Evolutionary conservation across 225 moss, liverwort and hornwort genomes (phyloP).

Genomic region (Climacium dendroides): DNA sequence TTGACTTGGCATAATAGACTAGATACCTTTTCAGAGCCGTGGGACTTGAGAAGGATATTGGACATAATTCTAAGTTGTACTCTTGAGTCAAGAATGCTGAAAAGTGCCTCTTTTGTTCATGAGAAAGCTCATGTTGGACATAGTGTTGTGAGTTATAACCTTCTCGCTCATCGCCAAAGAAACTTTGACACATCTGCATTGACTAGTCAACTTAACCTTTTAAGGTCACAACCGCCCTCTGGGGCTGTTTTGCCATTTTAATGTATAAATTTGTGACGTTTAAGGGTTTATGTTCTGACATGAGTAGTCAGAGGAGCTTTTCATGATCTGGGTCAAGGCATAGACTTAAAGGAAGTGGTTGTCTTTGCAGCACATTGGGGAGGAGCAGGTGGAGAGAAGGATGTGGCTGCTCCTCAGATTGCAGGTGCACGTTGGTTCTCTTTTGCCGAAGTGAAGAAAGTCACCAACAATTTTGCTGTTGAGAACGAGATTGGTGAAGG

Average conservation of each 20-base stretch:
- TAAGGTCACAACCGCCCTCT: background rate
- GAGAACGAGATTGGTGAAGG: slow-evolving; percentile 68
- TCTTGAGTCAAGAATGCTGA: too few species aligned
- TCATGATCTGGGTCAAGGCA: background rate
- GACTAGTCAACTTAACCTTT: background rate
- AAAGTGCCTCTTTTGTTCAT: too few species aligned
- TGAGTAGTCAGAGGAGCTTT: background rate
- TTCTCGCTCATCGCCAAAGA: background rate
- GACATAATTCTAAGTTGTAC: too few species aligned
- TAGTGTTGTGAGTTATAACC: background rate
- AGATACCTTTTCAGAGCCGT: background rate
- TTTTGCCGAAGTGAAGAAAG: slow-evolving; percentile 49
- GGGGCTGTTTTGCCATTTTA: background rate
- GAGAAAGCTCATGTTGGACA: too few species aligned
- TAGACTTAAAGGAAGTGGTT: background rate
- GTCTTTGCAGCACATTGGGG: slow-evolving; percentile 43
- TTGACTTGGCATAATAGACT: background rate
- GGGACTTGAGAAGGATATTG: background rate
- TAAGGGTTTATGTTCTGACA: background rate
- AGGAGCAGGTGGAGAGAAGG: slow-evolving; percentile 33
- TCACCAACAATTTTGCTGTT: slow-evolving; percentile 51
- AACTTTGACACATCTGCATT: background rate
- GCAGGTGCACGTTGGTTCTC: slow-evolving; percentile 61
- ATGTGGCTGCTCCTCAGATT: slow-evolving; percentile 67
- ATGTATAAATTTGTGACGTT: background rate